Evolutionary conservation across 202 grass and related monocot species (phyloP).

Genomic region (Musa balbisiana): DNA sequence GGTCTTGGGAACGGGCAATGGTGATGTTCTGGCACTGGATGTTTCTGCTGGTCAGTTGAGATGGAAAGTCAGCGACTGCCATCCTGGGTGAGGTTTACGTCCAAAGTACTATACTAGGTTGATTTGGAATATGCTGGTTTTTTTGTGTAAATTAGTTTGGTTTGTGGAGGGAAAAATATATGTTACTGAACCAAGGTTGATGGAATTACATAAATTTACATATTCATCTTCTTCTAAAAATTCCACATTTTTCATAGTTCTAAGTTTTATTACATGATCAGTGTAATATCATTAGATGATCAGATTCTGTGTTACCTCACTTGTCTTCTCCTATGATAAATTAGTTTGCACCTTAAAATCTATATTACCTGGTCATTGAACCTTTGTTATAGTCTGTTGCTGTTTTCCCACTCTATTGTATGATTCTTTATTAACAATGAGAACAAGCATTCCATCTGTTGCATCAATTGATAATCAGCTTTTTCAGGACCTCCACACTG

Average conservation of each 20-base stretch:
- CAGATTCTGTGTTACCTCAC: not conserved
- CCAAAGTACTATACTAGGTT: conserved; percentile 6
- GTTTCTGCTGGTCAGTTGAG: conserved; percentile 68
- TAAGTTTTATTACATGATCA: not conserved
- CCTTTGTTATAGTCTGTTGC: not conserved
- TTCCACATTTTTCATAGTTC: conserved; percentile 10
- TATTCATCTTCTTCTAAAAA: not conserved
- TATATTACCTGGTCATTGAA: not conserved
- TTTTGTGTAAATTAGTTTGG: not conserved
- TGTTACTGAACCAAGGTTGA: not conserved
- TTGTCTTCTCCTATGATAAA: not conserved
- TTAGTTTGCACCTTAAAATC: not conserved
- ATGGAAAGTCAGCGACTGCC: conserved; percentile 76
- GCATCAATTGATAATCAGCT: not conserved
- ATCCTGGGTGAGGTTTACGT: conserved; percentile 61
- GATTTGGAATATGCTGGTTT: conserved; percentile 13
- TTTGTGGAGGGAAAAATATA: not conserved
- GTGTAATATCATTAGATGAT: too few relatives aligned
- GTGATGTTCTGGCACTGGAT: conserved; percentile 80
- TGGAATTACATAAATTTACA: not conserved
- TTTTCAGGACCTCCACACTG: not conserved
- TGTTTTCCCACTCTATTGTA: not conserved
- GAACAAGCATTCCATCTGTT: not conserved
- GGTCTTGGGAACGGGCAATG: conserved; percentile 85
- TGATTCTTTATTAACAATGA: not conserved